Evolutionary conservation across 192 early-diverging fungal genomes (phyloP), one percentile per base, ranked within the genome.

Genomic region (Podila epigama): DNA sequence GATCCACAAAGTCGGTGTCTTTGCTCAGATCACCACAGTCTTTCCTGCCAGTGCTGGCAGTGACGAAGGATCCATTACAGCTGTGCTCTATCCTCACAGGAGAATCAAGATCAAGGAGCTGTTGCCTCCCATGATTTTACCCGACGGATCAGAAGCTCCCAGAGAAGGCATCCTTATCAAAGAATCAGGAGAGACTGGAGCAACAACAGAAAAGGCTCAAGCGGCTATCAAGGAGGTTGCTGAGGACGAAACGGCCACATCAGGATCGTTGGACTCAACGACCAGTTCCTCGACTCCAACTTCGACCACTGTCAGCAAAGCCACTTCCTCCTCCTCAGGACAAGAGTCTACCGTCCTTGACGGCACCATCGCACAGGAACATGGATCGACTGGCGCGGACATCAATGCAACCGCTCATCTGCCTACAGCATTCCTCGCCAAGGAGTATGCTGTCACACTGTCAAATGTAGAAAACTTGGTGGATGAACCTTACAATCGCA

Each of bases 1-100:
- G 69, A 90, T 98, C 18, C 91, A 98, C 75, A 80, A 80, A 15
- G 90, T 98, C 10, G 97, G 97, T 57, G 96, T 99, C 36, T 98
- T 99, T 88, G 93, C 94, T 37, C 96, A 98, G 67, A 97, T 99
- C 70, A 97, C 96, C 40, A 96, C 92, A 51, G 89, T 96, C 32
- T 98, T 96, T 67, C 93, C 94, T 7, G 90, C 92, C n/a, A 81
- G 82, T 62, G 79, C 82, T 10, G 85, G 86, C 13, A 86, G 87
- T 32, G 92, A 94, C 42, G 92, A 92, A 51, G 89, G 92, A 66
- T 84, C 85, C 8, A 82, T 99, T 33, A 98, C 97, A 8, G 96
- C 97, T 20, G 94, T 98, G 18, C 84, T 99, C 20, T 99, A 97
- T 67, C 97, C 97, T 15, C 95, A 98, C 82, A 89, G 96, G 29